Evolutionary conservation across 78 protist species (phyloP), one percentile per base, ranked within the genome.

Genomic region (Chrysochromulina parva): DNA sequence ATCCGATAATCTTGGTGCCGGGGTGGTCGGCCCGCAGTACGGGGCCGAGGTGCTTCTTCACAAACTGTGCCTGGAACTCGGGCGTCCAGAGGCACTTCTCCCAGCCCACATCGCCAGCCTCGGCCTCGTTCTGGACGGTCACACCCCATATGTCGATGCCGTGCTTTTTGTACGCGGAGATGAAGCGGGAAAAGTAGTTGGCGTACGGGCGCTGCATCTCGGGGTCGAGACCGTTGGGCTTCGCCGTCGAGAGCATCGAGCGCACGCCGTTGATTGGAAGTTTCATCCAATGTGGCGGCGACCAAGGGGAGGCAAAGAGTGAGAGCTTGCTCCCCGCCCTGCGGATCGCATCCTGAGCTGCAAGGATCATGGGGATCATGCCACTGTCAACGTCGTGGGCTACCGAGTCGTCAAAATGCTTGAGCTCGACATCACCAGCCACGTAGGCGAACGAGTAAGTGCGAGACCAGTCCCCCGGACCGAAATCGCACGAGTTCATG

Each of bases 201-300:
- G 94, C 90, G 67, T 71, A 92, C 60, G 91, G 80, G n/a, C 48
- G n/a, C 73, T 82, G 76, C 82, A 55, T 67, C 59, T 47, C 66
- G 9, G 82, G 82, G 9, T 48, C 55, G n/a, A 74, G 55, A 7
- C 82, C 50, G 55, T 74, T 74, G 7, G 82, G 82, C 9, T 2
- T 2, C 6, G 82, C 82, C 28, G 82, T 10, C 20, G 6, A 0
- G 57, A 14, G 38, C 57, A 74, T 28, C 20, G 28, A 7, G 28
- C 17, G 53, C 57, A 10, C 11, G 50, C 82, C 82, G 22, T 48
- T 55, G 57, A 74, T 55, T 17, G 82, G 82, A 19, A 48, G 57
- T 88, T 93, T 93, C 93, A 93, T 91, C 94, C 94, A 93, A 19
- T 85, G 88, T 6, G 94, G 94, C 85, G 93, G 90, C 17, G 86